Percentiles rank a stretch among this genome's conserved stretches.
Conservation (phyloP, 192 early-diverging fungal genomes). For the Funneliformis mosseae region DNA sequence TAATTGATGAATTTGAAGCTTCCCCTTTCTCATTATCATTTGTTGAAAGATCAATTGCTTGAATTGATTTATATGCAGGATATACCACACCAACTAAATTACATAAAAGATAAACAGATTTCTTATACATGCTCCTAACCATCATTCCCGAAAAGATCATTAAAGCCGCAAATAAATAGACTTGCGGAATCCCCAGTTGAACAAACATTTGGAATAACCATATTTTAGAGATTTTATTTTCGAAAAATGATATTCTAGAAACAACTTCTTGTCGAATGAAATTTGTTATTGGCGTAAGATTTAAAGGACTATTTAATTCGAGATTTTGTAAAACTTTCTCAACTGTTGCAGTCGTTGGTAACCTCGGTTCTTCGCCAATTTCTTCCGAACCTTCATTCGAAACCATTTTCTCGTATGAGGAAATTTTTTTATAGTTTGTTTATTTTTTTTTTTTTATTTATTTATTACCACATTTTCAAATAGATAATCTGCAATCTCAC, state of each 20-base stretch:
- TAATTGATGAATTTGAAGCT: constrained; percentile 2
- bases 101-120: constrained; percentile 45
- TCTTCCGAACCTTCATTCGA: background rate
- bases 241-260: constrained; percentile 38
- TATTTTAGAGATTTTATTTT: constrained; percentile 37
- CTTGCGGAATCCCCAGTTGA: constrained; percentile 38
- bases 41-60: constrained; percentile 42
- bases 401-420: background rate
- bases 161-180: constrained; percentile 40
- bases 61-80: constrained; percentile 51
- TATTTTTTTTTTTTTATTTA: too few species aligned
- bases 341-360: constrained; percentile 43
- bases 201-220: constrained; percentile 34
- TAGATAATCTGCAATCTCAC: too few species aligned
- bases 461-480: too few species aligned
- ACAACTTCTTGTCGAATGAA: constrained; percentile 45
- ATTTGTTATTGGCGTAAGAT: constrained; percentile 47
- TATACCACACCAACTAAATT: constrained; percentile 54
- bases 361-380: background rate
- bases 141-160: constrained; percentile 31
- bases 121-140: constrained; percentile 41
- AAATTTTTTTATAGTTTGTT: too few species aligned
- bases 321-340: constrained; percentile 38
- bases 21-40: constrained; percentile 3
- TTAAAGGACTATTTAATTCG: constrained; percentile 44